Evolutionary conservation across 352 stramenopile species (phyloP).

Genomic region (Phytophthora pseudosyringae): DNA sequence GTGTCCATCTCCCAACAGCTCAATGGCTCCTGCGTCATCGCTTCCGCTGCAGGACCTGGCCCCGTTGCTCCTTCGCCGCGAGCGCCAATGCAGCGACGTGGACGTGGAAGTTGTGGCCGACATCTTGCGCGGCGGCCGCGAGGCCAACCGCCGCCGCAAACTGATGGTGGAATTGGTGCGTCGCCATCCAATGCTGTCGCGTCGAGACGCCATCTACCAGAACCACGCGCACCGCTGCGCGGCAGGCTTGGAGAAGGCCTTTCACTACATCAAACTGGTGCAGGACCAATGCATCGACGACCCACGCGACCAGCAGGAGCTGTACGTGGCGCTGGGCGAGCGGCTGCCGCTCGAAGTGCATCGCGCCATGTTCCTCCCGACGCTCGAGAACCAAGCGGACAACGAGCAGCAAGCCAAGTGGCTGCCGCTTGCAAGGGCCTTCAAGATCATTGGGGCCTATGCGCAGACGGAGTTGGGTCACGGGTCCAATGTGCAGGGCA

Average conservation of each 20-base stretch:
- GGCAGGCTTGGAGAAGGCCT: conserved; percentile 31
- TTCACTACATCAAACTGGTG: conserved; percentile 34
- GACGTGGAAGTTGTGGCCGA: conserved; percentile 29
- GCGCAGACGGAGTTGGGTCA: conserved; percentile 35
- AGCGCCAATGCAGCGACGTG: conserved; percentile 28
- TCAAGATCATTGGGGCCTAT: conserved; percentile 29
- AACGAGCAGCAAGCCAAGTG: conserved; percentile 28
- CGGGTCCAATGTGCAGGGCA: conserved; percentile 32
- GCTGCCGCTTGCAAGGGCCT: conserved; percentile 29
- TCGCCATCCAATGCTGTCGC: conserved; percentile 28
- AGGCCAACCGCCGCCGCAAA: conserved; percentile 36
- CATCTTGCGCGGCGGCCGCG: conserved; percentile 28
- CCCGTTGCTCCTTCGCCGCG: conserved; percentile 23
- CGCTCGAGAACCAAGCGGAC: conserved; percentile 34
- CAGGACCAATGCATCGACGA: conserved; percentile 26
- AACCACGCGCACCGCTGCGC: conserved; percentile 35
- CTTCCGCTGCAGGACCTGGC: conserved; percentile 30
- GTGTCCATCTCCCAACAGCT: conserved; percentile 27
- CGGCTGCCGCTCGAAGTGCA: conserved; percentile 36
- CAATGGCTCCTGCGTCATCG: conserved; percentile 9
- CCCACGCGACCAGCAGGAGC: conserved; percentile 24
- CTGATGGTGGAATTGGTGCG: conserved; percentile 32
- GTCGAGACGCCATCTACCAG: conserved; percentile 20
- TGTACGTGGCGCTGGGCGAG: conserved; percentile 33
- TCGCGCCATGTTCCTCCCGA: conserved; percentile 36